Evolutionary conservation across 495 filamentous ascomycete genomes (phyloP).

Genomic region (Podospora bellae-mahoneyi): DNA sequence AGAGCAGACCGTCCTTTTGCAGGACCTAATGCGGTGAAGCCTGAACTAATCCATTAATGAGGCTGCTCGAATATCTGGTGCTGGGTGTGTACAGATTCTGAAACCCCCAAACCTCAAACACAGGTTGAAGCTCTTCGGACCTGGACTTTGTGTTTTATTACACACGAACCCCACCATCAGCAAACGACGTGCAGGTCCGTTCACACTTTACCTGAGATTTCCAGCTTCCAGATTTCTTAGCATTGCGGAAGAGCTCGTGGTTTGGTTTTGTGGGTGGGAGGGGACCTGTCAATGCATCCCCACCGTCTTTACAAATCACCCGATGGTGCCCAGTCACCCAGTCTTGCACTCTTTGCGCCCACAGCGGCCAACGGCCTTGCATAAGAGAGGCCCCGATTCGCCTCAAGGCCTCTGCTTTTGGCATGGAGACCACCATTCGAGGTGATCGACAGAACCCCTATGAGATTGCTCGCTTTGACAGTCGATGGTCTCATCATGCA

Average conservation of each 20-base stretch:
- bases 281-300: constrained; percentile 21
- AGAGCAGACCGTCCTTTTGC: neutral
- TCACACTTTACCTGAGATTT: constrained; percentile 24
- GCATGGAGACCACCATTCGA: neutral
- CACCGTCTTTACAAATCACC: constrained; percentile 18
- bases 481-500: neutral
- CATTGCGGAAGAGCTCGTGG: constrained; percentile 14
- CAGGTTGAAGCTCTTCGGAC: neutral
- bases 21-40: constrained; percentile 21
- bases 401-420: neutral
- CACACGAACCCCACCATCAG: constrained; percentile 22
- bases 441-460: neutral
- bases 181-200: constrained; percentile 14
- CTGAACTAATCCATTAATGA: neutral
- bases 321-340: constrained; percentile 12
- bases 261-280: constrained; percentile 6
- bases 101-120: constrained; percentile 23
- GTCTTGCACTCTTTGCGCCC: constrained; percentile 5
- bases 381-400: constrained; percentile 22
- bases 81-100: constrained; percentile 10
- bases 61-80: constrained; percentile 14
- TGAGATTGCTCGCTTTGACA: neutral
- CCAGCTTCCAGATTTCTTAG: constrained; percentile 19
- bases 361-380: constrained; percentile 19
- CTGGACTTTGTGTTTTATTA: neutral